A percentile compares a stretch with the other conserved stretches of the same genome.
Conservation (phyloP, 345 rosid genomes). For the Gossypium sturtianum region DNA sequence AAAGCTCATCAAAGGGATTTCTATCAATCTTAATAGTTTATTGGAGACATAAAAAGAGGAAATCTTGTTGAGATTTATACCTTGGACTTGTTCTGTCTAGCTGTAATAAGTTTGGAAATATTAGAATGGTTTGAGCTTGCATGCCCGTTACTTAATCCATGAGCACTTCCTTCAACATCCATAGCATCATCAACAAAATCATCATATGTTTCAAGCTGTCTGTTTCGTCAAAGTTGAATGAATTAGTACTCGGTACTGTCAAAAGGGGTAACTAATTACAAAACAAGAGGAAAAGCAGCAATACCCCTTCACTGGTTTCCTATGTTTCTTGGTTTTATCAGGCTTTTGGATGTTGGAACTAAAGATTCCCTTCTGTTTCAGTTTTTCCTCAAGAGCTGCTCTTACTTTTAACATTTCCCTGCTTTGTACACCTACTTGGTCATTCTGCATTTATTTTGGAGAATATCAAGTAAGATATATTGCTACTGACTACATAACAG, state of each 20-base stretch:
- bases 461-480: conserved; percentile 16
- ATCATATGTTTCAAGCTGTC: conserved; percentile 69
- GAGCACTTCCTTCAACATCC: conserved; percentile 27
- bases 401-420: conserved; percentile 75
- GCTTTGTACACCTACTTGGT: conserved; percentile 63
- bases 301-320: conserved; percentile 60
- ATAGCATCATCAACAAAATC: conserved; percentile 74
- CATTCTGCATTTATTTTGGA: conserved; percentile 36
- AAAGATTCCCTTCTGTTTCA: conserved; percentile 55
- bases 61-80: conserved; percentile 24
- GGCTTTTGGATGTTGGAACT: conserved; percentile 39
- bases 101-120: conserved; percentile 44
- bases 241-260: conserved; percentile 18
- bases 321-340: conserved; percentile 42
- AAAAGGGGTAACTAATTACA: conserved; percentile 8
- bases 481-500: not conserved
- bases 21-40: not conserved
- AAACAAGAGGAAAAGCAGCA: not conserved
- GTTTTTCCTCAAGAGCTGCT: conserved; percentile 78
- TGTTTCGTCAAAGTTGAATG: conserved; percentile 25
- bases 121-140: conserved; percentile 22
- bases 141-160: conserved; percentile 22
- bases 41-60: not conserved
- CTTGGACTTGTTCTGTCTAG: conserved; percentile 53
- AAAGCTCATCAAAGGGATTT: not conserved